phyloP scores from a whole-genome alignment of 139 green algal genomes.

The Ulvella scutata region DNA sequence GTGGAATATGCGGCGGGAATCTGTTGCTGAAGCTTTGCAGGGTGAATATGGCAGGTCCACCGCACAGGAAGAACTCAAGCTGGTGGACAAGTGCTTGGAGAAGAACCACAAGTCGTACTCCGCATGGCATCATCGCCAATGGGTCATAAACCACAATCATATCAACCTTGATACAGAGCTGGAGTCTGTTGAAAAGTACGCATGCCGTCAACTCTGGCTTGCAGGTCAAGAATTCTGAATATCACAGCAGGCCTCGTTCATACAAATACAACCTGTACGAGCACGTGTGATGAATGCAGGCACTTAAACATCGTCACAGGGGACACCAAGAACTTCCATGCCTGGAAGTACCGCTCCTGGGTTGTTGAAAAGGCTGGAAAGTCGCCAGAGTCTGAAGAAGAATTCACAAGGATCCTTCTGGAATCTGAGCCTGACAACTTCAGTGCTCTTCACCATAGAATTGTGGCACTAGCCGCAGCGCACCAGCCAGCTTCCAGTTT shows the following conservation, averaged over 20 bases:
- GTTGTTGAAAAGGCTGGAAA: background rate
- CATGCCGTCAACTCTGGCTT: background rate
- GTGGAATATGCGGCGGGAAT: background rate
- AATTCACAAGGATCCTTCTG: background rate
- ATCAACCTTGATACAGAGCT: background rate
- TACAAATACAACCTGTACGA: no score
- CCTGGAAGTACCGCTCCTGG: background rate
- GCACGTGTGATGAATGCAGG: no score
- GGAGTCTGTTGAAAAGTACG: background rate
- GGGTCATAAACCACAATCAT: background rate
- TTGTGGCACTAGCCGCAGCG: background rate
- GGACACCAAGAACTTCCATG: constrained; percentile 1
- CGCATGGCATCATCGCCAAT: background rate
- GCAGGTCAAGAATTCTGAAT: background rate
- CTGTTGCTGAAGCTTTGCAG: background rate
- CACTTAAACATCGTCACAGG: background rate
- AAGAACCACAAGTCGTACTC: background rate
- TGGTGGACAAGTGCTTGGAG: background rate
- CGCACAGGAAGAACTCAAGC: background rate
- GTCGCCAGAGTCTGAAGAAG: background rate
- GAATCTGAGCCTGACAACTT: background rate
- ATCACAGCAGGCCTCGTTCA: background rate
- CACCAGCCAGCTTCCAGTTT: background rate
- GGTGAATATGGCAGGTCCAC: background rate
- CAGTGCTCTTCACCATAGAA: background rate